Percentiles rank a stretch among this genome's conserved stretches.
These are phyloP conservation scores for Niebla homalea DNA, from an alignment of 495 filamentous ascomycete species.

Conservation along the genomic window DNA sequence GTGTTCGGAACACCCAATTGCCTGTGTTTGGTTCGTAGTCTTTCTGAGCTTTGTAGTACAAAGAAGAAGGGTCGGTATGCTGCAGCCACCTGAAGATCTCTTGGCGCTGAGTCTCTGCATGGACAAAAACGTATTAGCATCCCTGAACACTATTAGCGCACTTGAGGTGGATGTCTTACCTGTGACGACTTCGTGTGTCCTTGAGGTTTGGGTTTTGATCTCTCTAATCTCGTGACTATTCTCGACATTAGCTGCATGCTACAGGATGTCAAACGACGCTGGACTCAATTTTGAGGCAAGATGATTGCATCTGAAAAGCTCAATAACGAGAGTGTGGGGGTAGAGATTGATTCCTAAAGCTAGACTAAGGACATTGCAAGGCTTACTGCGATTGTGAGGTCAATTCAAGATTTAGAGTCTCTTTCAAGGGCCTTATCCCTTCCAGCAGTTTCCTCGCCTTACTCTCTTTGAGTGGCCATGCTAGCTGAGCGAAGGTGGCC, in stretches of 20 bases:
- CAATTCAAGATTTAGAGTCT: conserved; percentile 17
- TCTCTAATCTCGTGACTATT: conserved; percentile 8
- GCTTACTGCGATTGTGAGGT: conserved; percentile 10
- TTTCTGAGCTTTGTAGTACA: conserved; percentile 11
- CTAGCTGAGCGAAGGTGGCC: conserved; percentile 8
- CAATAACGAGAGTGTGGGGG: neutral
- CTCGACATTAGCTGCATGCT: neutral
- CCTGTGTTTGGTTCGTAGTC: conserved; percentile 12
- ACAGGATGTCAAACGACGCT: neutral
- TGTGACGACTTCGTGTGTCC: conserved; percentile 1
- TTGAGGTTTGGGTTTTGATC: conserved; percentile 6
- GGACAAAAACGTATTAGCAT: neutral
- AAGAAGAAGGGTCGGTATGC: conserved; percentile 5
- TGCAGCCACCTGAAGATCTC: conserved; percentile 7
- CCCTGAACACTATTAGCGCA: neutral
- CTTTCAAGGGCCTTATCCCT: conserved; percentile 16
- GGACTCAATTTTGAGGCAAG: neutral
- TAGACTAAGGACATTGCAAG: neutral
- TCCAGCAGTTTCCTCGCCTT: conserved; percentile 15
- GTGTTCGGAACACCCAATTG: conserved; percentile 13
- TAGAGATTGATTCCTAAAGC: neutral
- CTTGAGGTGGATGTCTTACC: neutral
- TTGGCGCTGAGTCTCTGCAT: conserved; percentile 3
- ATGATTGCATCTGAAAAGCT: neutral
- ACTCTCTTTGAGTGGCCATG: conserved; percentile 18